These are phyloP conservation scores for Claviceps sp. DNA, from an alignment of 2,329 filamentous ascomycete genomes.

Conservation along the genomic window DNA sequence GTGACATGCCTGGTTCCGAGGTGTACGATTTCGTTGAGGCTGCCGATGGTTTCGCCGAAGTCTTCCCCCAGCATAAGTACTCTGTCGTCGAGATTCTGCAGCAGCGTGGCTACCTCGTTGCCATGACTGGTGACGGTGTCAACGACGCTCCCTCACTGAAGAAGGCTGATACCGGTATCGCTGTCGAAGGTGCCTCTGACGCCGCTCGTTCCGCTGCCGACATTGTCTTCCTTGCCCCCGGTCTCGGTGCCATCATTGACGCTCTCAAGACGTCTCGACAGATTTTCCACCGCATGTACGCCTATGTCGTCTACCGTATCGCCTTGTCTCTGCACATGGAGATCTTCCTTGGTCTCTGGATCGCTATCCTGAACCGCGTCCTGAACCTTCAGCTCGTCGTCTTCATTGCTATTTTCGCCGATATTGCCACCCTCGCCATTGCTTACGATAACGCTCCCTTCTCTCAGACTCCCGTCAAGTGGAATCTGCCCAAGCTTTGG, in stretches of 20 bases:
- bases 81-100: slow-evolving; percentile 88
- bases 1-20: slow-evolving; percentile 87
- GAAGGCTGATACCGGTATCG: slow-evolving; percentile 94
- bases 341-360: slow-evolving; percentile 86
- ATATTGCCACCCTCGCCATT: slow-evolving; percentile 83
- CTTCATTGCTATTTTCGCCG: slow-evolving; percentile 90
- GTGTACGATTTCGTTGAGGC: slow-evolving; percentile 93
- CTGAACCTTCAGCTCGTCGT: slow-evolving; percentile 80
- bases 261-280: slow-evolving; percentile 85
- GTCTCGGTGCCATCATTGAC: slow-evolving; percentile 84
- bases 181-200: slow-evolving; percentile 83
- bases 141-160: slow-evolving; percentile 88
- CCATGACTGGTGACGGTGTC: slow-evolving; percentile 94
- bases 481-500: slow-evolving; percentile 91
- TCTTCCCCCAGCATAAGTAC: slow-evolving; percentile 93
- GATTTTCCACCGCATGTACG: slow-evolving; percentile 95
- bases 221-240: slow-evolving; percentile 85
- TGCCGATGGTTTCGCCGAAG: slow-evolving; percentile 88
- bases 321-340: slow-evolving; percentile 82
- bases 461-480: slow-evolving; percentile 78
- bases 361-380: slow-evolving; percentile 71
- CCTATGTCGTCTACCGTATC: slow-evolving; percentile 91
- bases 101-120: slow-evolving; percentile 84
- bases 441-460: slow-evolving; percentile 88
- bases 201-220: slow-evolving; percentile 84